These are phyloP conservation scores for Serendipita sp. DNA, from an alignment of 768 basidiomycete species.

Conservation along the genomic window DNA sequence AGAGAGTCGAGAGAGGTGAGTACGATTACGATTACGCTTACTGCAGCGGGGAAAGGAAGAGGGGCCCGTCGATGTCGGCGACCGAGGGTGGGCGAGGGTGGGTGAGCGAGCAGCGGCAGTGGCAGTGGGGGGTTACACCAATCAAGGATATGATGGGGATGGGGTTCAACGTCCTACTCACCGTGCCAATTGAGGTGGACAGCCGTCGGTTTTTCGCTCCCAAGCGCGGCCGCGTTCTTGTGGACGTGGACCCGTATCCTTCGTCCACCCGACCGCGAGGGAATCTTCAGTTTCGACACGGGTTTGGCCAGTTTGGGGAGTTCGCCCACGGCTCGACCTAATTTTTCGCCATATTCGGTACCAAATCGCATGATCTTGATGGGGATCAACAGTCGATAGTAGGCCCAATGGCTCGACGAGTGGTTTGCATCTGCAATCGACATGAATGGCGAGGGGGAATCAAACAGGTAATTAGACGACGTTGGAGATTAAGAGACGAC, in stretches of 20 bases:
- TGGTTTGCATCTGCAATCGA: background rate
- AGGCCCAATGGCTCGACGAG: background rate
- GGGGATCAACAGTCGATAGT: background rate
- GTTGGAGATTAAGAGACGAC: too few relatives aligned
- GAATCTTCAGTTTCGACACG: background rate
- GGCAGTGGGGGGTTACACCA: background rate
- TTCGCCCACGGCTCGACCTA: background rate
- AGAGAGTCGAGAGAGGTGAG: too few relatives aligned
- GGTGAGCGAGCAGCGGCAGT: too few relatives aligned
- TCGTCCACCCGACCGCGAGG: background rate
- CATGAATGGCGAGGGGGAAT: background rate
- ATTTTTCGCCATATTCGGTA: background rate
- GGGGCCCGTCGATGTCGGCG: background rate
- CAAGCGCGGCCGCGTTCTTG: background rate
- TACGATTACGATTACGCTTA: background rate
- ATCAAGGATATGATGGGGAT: background rate
- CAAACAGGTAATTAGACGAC: background rate
- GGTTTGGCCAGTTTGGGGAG: background rate
- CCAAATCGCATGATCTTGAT: background rate
- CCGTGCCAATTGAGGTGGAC: constrained; percentile 2
- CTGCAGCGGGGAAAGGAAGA: background rate
- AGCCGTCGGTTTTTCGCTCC: background rate
- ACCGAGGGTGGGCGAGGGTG: background rate
- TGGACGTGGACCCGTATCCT: background rate
- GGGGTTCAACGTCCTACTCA: background rate